Percentiles rank a stretch among this genome's conserved stretches.
Evolutionary conservation across 225 moss, liverwort and hornwort genomes (phyloP).

Genomic region (Polytrichum commune): DNA sequence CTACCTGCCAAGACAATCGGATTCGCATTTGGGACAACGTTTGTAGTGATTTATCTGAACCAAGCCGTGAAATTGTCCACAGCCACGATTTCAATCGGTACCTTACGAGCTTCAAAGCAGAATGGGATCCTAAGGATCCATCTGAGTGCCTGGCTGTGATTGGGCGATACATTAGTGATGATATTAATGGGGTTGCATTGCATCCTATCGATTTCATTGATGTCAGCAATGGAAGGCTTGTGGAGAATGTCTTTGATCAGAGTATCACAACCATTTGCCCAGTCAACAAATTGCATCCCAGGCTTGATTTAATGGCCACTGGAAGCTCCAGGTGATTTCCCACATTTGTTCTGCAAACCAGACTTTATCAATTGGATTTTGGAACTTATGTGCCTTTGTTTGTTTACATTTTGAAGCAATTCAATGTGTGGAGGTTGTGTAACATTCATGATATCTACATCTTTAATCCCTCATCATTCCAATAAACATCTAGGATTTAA

Average conservation of each 20-base stretch:
- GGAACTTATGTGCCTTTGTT: no score
- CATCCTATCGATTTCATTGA: conserved; percentile 87
- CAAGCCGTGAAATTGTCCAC: conserved; percentile 85
- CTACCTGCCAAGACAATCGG: conserved; percentile 75
- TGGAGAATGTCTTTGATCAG: conserved; percentile 62
- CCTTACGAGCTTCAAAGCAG: conserved; percentile 71
- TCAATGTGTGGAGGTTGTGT: no score
- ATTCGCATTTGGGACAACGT: conserved; percentile 82
- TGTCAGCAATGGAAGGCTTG: conserved; percentile 68
- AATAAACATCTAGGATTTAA: no score
- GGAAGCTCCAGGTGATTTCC: conserved; percentile 71
- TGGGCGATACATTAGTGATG: conserved; percentile 86
- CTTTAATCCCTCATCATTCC: no score
- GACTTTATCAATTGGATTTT: no score
- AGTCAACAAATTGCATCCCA: conserved; percentile 81
- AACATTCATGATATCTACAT: no score
- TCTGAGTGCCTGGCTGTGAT: conserved; percentile 70
- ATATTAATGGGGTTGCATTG: conserved; percentile 60
- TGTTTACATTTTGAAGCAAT: no score
- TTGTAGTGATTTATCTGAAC: conserved; percentile 55
- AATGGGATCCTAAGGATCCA: conserved; percentile 91
- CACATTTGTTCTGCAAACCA: not conserved
- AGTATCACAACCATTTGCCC: conserved; percentile 75
- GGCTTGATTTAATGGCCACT: conserved; percentile 69
- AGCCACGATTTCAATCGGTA: conserved; percentile 88